phyloP scores from a whole-genome alignment of 2,329 filamentous ascomycete species.

The Diatrype stigma region DNA sequence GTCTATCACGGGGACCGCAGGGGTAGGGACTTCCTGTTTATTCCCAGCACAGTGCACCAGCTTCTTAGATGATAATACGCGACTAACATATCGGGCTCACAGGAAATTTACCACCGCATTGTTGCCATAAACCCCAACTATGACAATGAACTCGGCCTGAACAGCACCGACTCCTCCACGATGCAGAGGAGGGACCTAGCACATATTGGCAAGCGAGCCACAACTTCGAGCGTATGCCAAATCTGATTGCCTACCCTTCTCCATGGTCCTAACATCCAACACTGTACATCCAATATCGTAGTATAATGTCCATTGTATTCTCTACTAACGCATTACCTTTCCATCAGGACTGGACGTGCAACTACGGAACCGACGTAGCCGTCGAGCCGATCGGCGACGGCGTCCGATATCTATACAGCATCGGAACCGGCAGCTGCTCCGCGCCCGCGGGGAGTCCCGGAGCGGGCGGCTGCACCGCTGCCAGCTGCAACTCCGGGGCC shows the following conservation, averaged over 20 bases:
- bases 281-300: too few relatives aligned
- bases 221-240: slow-evolving; percentile 10
- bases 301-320: too few relatives aligned
- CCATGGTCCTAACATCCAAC: too few relatives aligned
- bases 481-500: slow-evolving; percentile 8
- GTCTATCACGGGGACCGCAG: slow-evolving; percentile 10
- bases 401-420: slow-evolving; percentile 11
- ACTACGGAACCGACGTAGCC: slow-evolving; percentile 10
- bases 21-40: too few relatives aligned
- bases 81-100: not conserved
- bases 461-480: slow-evolving; percentile 6
- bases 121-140: slow-evolving; percentile 11
- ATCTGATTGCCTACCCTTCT: not conserved
- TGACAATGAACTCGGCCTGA: slow-evolving; percentile 10
- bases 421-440: slow-evolving; percentile 10
- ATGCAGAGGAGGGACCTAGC: slow-evolving; percentile 4
- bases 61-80: too few relatives aligned
- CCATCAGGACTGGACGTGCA: slow-evolving; percentile 8
- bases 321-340: not conserved
- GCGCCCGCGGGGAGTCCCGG: slow-evolving; percentile 8
- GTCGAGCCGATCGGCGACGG: slow-evolving; percentile 8
- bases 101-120: slow-evolving; percentile 13
- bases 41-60: too few relatives aligned
- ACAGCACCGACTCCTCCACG: slow-evolving; percentile 6
- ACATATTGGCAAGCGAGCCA: slow-evolving; percentile 7